Base-by-base conservation (phyloP, 305 asterid genomes). In the Fraxinus platypoda region DNA sequence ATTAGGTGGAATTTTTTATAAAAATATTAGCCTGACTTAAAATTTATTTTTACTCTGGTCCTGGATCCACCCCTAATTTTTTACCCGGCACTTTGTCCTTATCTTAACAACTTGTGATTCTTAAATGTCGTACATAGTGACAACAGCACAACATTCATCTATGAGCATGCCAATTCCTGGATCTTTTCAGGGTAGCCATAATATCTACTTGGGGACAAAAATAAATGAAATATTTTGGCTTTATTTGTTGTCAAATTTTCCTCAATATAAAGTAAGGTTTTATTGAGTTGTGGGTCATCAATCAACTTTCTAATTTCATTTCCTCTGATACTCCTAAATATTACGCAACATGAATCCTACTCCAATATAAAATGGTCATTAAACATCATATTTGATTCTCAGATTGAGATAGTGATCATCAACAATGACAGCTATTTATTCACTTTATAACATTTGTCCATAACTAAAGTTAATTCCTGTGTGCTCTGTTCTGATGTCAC, bases 361-460 rank as follows among this genome's bases (percentile, higher is more conserved):
- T 73, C 68, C 41, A 19, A n/a, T 31, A 21, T 77, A 73, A 74
- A 19, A 57, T 74, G 49, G 37, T 74, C 80, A 75, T 66, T 52
- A 34, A 0, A 13, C 38, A 52, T 64, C 72, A 25, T 30, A 21
- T 31, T 57, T 64, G 31, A 30, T 72, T 21, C 79, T 23, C 19
- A 26, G 82, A 73, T 30, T 41, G 81, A 76, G 73, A 30, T 73
- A 37, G 72, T 17, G 76, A 62, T 38, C 31, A 70, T 77, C 79
- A 83, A 66, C 70, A 79, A 25, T 23, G 72, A 75, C 13, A 64
- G 11, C 41, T 21, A 75, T 68, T 25, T 2, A 4, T 7, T 49
- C 33, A 15, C 57, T 77, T 7, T 25, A 38, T 8, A 8, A 37
- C 11, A 75, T 75, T n/a, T 49, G 28, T 28, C 30, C 54, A 73